A percentile compares a stretch with the other conserved stretches of the same genome.
Evolutionary conservation across 1,284 basidiomycete genomes (phyloP).

Genomic region (Cerrena zonata): DNA sequence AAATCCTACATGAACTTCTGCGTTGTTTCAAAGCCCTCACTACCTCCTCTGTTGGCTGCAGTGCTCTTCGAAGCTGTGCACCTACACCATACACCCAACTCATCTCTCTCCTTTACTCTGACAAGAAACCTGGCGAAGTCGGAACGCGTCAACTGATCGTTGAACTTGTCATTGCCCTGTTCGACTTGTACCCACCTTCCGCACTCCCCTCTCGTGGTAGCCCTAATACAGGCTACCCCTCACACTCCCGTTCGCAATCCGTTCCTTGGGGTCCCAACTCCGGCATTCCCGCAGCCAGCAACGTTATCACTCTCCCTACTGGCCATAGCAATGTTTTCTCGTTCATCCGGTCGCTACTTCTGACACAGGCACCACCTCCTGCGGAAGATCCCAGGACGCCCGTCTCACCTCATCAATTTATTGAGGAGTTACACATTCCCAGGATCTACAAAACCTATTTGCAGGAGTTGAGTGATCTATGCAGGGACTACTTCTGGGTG

Average conservation of each 20-base stretch:
- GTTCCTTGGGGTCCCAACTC: conserved; percentile 23
- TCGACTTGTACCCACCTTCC: conserved; percentile 74
- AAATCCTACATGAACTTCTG: conserved; percentile 86
- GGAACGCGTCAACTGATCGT: conserved; percentile 84
- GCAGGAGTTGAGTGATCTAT: conserved; percentile 82
- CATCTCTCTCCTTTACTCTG: conserved; percentile 82
- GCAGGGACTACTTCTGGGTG: conserved; percentile 97
- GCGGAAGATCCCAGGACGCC: conserved; percentile 60
- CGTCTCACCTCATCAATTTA: conserved; percentile 81
- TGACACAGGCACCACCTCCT: conserved; percentile 71
- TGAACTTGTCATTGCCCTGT: conserved; percentile 77
- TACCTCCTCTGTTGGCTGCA: conserved; percentile 80
- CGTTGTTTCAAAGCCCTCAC: conserved; percentile 91
- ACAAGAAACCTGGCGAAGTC: conserved; percentile 95
- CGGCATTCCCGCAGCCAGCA: conserved; percentile 38
- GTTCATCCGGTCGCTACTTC: conserved; percentile 61
- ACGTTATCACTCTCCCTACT: conserved; percentile 54
- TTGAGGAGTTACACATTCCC: conserved; percentile 75
- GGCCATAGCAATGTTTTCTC: conserved; percentile 71
- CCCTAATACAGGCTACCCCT: conserved; percentile 11
- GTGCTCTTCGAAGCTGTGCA: conserved; percentile 75
- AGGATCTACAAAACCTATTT: conserved; percentile 89
- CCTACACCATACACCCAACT: conserved; percentile 85
- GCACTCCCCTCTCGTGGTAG: conserved; percentile 44
- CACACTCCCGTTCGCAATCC: conserved; percentile 23